Evolutionary conservation across 2,329 filamentous ascomycete genomes (phyloP), one percentile per base, ranked within the genome.

Genomic region (Aspergillus piperis): DNA sequence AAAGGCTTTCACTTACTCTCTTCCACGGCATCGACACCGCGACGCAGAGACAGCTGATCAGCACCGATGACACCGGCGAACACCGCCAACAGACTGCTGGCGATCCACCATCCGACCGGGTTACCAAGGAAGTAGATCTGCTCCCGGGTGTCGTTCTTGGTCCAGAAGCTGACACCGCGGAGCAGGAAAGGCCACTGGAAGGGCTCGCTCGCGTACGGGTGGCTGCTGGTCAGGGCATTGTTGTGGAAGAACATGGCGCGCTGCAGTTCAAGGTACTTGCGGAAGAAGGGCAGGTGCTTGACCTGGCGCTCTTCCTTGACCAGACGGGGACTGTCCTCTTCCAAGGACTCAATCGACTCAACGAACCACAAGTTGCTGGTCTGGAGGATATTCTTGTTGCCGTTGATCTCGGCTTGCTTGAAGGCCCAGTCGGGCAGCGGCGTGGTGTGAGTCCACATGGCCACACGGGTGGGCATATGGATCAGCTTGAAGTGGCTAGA

Each of bases 201-300:
- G 6, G 95, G 95, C 75, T 93, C 89, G 70, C 92, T 96, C 44
- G 95, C 87, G 76, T 99, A 99, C 1, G 95, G 95, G 77, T 99
- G 95, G 74, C 91, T 96, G 81, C 92, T 96, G 48, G 95, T 99
- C 73, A 99, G 82, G 71, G 96, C 94, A 78, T 93, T 98, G 85
- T 99, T 99, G 84, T 99, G 95, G 85, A 90, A 94, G 85, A 99
- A 99, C 93, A 99, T 99, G 70, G 93, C 92, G 53, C 94, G 88
- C 80, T 99, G 95, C 60, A 99, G 85, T 82, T 99, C 95, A 66
- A 97, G 87, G 84, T 94, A 99, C 82, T 99, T 99, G 72, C 86
- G 87, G 66, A 97, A 80, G 84, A 99, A 99, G 17, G 93, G 88
- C 71, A 98, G 77, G 19, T 83, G 83, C 83, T 96, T 97, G 73